These are phyloP conservation scores for Paramecium sexaurelia DNA, from an alignment of 73 alveolate species.

Conservation along the genomic window DNA sequence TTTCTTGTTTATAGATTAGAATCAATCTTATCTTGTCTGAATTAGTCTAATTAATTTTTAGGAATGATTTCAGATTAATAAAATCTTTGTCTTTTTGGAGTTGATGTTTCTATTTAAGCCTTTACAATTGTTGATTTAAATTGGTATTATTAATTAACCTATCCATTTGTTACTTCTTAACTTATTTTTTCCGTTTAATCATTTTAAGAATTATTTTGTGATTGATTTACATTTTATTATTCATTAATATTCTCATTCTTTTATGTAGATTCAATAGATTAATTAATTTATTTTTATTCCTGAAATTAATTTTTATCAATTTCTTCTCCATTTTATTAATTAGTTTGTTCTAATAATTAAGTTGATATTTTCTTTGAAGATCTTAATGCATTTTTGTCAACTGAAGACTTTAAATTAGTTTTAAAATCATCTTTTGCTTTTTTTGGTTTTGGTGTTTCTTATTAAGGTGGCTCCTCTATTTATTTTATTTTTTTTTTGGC, in stretches of 20 bases:
- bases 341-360: neutral
- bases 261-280: neutral
- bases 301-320: neutral
- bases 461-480: neutral
- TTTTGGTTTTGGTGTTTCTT: neutral
- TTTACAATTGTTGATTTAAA: neutral
- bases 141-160: neutral
- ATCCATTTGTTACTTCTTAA: neutral
- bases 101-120: neutral
- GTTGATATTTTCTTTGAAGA: neutral
- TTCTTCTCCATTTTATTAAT: neutral
- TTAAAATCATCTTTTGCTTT: neutral
- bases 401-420: neutral
- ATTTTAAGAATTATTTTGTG: neutral
- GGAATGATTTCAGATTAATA: neutral
- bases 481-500: neutral
- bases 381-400: neutral
- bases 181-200: neutral
- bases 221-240: neutral
- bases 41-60: neutral
- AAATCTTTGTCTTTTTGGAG: neutral
- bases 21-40: neutral
- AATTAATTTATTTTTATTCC: neutral
- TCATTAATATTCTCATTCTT: neutral
- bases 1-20: neutral